These are phyloP conservation scores for Linum tenue DNA, from an alignment of 345 rosid species.

Conservation along the genomic window DNA sequence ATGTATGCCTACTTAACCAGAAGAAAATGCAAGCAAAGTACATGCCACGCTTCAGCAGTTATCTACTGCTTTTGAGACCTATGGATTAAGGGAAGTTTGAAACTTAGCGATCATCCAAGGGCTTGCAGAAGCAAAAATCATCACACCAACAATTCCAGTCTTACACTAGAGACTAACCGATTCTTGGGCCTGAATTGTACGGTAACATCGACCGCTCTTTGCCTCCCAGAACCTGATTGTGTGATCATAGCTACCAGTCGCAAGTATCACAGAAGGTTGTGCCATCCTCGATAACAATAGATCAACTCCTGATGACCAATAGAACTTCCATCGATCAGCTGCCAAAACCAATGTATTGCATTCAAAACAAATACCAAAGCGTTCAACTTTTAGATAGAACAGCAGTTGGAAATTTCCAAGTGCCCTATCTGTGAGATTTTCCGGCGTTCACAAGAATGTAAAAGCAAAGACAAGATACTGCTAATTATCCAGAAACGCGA, in stretches of 20 bases:
- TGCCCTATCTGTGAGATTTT: no score
- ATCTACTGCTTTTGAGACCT: neutral
- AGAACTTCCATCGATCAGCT: neutral
- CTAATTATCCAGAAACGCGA: no score
- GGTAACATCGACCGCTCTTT: constrained; percentile 85
- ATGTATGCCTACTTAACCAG: no score
- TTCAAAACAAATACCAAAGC: no score
- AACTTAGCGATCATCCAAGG: neutral
- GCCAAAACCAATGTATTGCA: no score
- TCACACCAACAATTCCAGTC: neutral
- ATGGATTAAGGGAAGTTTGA: neutral
- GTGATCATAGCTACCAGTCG: constrained; percentile 92
- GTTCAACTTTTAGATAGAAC: no score
- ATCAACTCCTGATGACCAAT: constrained; percentile 15
- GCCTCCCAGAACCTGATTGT: constrained; percentile 95
- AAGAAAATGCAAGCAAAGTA: no score
- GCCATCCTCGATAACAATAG: constrained; percentile 32
- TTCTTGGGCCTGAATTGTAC: constrained; percentile 85
- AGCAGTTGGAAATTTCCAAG: no score
- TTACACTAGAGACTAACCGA: constrained; percentile 32
- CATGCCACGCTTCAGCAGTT: neutral
- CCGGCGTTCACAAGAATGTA: no score
- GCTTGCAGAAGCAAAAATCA: neutral
- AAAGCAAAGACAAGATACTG: no score
- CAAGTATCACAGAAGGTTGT: constrained; percentile 81